Conservation (phyloP, 2,329 filamentous ascomycete species). For the Pseudogymnoascus destructans region DNA sequence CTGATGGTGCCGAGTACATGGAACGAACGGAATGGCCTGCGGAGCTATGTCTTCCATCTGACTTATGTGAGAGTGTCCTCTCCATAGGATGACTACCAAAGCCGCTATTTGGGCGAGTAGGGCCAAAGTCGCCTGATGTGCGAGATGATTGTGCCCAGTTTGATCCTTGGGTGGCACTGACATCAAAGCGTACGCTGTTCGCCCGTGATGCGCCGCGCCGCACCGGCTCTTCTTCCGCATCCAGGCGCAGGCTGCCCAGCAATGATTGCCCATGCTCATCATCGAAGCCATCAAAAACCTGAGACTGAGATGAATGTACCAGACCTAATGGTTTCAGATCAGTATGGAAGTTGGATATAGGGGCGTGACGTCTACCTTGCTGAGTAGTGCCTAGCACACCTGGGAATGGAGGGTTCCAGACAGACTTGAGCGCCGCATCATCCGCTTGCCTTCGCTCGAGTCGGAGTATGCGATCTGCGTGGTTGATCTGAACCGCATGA, state of each 20-base stretch:
- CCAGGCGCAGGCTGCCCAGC: constrained; percentile 69
- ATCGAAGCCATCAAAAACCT: constrained; percentile 83
- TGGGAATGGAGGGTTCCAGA: constrained; percentile 88
- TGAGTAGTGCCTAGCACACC: constrained; percentile 71
- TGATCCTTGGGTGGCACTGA: constrained; percentile 80
- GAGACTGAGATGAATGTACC: constrained; percentile 62
- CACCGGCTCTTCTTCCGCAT: constrained; percentile 74
- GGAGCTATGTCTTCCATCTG: constrained; percentile 87
- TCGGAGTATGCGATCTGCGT: constrained; percentile 47
- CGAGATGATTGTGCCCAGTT: constrained; percentile 74
- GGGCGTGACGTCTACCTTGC: constrained; percentile 51
- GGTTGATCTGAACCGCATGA: constrained; percentile 47
- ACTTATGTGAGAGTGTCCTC: constrained; percentile 84
- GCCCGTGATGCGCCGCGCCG: constrained; percentile 80
- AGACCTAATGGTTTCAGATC: constrained; percentile 44
- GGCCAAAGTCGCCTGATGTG: constrained; percentile 70
- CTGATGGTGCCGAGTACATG: constrained; percentile 59
- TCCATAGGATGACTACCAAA: constrained; percentile 73
- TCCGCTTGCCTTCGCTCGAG: constrained; percentile 56
- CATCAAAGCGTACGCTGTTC: constrained; percentile 95
- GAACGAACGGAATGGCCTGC: constrained; percentile 67
- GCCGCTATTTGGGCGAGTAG: constrained; percentile 64
- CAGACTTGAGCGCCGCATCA: constrained; percentile 61
- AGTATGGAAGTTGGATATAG: constrained; percentile 17
- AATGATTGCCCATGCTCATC: constrained; percentile 67